These are phyloP conservation scores for Euphorbia peplus DNA, from an alignment of 345 rosid genomes.

Conservation along the genomic window DNA sequence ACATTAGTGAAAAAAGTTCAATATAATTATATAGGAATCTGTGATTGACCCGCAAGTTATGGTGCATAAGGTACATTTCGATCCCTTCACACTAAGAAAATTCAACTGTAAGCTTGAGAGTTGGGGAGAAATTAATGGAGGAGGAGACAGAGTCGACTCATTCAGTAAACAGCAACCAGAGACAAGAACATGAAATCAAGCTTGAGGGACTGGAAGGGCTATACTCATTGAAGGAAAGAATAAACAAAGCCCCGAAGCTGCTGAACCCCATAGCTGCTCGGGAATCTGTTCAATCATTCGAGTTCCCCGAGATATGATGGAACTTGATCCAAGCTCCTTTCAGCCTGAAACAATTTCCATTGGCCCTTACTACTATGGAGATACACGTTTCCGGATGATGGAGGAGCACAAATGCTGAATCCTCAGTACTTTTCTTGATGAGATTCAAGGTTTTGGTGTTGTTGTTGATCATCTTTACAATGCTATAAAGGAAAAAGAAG, in stretches of 20 bases:
- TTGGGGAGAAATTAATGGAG: no score
- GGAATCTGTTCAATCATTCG: slow-evolving; percentile 46
- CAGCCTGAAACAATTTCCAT: slow-evolving; percentile 46
- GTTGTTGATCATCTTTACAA: neutral
- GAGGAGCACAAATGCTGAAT: slow-evolving; percentile 40
- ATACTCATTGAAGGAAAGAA: slow-evolving; percentile 14
- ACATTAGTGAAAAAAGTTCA: no score
- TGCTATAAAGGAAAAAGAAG: neutral
- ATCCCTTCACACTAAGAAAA: no score
- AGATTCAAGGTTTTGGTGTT: neutral
- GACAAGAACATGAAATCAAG: neutral
- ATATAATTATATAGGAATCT: no score
- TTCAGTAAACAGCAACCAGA: no score
- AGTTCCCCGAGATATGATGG: slow-evolving; percentile 14
- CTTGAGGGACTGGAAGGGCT: slow-evolving; percentile 5
- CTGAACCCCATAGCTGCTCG: slow-evolving; percentile 34
- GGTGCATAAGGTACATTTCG: no score
- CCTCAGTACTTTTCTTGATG: neutral
- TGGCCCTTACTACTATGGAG: slow-evolving; percentile 45
- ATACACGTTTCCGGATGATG: slow-evolving; percentile 35
- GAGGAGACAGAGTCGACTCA: no score
- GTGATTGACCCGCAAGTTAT: no score
- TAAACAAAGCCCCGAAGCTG: slow-evolving; percentile 19
- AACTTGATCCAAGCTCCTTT: slow-evolving; percentile 12
- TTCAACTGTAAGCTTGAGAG: no score